Evolutionary conservation across 2,329 filamentous ascomycete species (phyloP), one percentile per base, ranked within the genome.

Genomic region (Seiridium cupressi): DNA sequence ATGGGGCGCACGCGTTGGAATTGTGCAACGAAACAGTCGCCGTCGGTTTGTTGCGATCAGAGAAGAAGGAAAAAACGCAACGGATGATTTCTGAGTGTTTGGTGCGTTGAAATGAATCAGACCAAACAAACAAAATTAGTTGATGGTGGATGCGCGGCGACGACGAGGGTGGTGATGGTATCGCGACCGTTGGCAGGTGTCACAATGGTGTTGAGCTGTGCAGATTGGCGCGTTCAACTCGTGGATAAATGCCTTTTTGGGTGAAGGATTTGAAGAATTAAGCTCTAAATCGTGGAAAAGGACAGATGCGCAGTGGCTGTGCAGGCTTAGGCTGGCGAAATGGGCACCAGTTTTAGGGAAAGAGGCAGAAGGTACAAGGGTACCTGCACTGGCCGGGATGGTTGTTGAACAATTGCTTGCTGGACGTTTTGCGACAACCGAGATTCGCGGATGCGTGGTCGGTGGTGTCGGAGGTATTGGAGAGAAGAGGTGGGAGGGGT

Each of bases 21-120:
- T 26, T 26, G 18, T 26, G 18, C 18, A 26, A 26, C 18, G 18
- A 26, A 26, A 26, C 18, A 26, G 18, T 26, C 18, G 18, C 18
- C 18, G 18, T 26, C 18, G 18, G 18, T 26, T 13, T 44, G 47
- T 11, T 31, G 47, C 11, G 47, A 49, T 26, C 32, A 49, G 47
- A 49, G 47, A 31, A 31, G 35, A 9, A n/a, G 44, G 13, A n/a
- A 9, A 9, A 46, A 46, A 46, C 13, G 26, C 11, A 26, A 26
- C 18, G 18, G 18, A 26, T 26, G 18, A 9, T 46, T 18, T 49
- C 47, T 31, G 32, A 5, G 53, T 54, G 62, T 63, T 66, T 67
- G 66, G 63, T 68, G 64, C 62, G 62, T 61, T 66, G 65, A 66
- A 67, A 60, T 62, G 51, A 67, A 68, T 65, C 65, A 66, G 63